These are phyloP conservation scores for Borealophlyctis nickersoniae DNA, from an alignment of 192 early-diverging fungal genomes.

Conservation along the genomic window DNA sequence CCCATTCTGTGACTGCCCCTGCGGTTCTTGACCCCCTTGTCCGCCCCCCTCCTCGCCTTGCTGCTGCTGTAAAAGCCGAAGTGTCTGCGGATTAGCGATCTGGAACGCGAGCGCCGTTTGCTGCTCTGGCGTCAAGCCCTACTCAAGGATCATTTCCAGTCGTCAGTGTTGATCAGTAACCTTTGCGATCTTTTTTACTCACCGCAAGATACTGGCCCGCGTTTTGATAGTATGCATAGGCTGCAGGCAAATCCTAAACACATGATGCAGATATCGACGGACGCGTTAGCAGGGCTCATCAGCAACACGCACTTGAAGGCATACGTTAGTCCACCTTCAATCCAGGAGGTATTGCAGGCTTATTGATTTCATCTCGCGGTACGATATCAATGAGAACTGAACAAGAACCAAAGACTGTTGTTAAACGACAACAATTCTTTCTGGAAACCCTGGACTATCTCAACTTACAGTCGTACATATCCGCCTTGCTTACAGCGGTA, in stretches of 20 bases:
- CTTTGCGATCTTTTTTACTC: background rate
- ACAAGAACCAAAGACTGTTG: background rate
- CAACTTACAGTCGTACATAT: constrained; percentile 84
- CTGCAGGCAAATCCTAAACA: background rate
- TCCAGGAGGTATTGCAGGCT: constrained; percentile 9
- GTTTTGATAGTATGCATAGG: constrained; percentile 22
- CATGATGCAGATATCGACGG: background rate
- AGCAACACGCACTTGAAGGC: background rate
- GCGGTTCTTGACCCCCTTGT: background rate
- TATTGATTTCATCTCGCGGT: constrained; percentile 73
- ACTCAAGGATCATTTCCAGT: background rate
- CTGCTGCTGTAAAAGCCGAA: constrained; percentile 3
- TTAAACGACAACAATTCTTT: background rate
- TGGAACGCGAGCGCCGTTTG: constrained; percentile 17
- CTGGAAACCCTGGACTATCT: background rate
- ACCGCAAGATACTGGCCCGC: constrained; percentile 21
- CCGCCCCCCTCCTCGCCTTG: background rate
- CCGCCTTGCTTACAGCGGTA: constrained; percentile 79
- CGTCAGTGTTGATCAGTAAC: background rate
- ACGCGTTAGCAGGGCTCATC: background rate
- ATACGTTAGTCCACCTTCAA: no score
- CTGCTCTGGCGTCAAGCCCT: constrained; percentile 17
- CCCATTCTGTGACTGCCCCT: background rate
- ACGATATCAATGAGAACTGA: constrained; percentile 92
- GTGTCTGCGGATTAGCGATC: constrained; percentile 6